Evolutionary conservation across 805 yeast genomes (phyloP), one percentile per base, ranked within the genome.

Genomic region (Kazachstania taianensis): DNA sequence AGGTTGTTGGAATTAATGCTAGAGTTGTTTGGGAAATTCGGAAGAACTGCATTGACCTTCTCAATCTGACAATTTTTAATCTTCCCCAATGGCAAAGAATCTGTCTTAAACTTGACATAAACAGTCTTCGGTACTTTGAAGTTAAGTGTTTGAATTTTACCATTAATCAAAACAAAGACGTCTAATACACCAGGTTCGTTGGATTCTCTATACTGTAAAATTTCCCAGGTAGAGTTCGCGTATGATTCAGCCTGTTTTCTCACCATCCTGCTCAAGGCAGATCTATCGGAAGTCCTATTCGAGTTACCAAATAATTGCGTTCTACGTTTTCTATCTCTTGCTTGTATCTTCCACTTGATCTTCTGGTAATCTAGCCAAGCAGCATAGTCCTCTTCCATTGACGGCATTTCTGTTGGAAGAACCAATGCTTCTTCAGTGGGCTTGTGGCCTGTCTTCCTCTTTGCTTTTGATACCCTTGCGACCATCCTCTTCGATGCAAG

Each of bases 311-410:
- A 89, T 18, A 94, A 58, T 43, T 75, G 78, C 37, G 68, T 69
- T 51, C 96, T 70, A 49, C 94, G 72, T 36, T 68, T 70, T 46
- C 85, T 70, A 41, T 79, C 81, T 42, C 73, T 72, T n/a, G 72
- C 69, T 53, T 85, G 94, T 9, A 75, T 63, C 33, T 63, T 72
- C 99, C 99, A 92, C 52, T 83, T 83, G n/a, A 75, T 69, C 56
- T 89, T 86, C 57, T 82, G 89, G 50, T 81, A 81, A 20, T 62
- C 60, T 40, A 92, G 63, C 63, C 81, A 82, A 0, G 71, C 79
- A 13, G 55, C 69, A 57, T 82, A 82, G 47, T 82, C 86, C 10
- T 65, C 77, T 1, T 65, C 60, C 57, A 81, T 78, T 5, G 75
- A 68, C 1, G 94, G 94, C 53, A 28, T 63, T 65, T 18, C 51